These are phyloP conservation scores for Gossypium lobatum DNA, from an alignment of 441 rosid species.

Conservation along the genomic window DNA sequence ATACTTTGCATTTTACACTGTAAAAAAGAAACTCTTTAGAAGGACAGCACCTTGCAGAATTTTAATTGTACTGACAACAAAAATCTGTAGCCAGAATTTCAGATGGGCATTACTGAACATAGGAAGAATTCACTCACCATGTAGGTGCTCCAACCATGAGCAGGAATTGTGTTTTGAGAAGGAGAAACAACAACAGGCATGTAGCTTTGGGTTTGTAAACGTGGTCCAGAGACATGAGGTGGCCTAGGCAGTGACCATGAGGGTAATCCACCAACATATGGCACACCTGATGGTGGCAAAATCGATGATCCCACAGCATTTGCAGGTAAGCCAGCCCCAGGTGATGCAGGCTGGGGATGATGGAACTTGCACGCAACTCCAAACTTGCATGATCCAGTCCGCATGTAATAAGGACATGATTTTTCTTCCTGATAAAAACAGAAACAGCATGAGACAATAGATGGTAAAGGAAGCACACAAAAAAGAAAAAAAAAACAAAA, in stretches of 20 bases:
- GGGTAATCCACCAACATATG: conserved; percentile 45
- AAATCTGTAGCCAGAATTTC: background rate
- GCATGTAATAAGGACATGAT: conserved; percentile 68
- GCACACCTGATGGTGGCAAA: conserved; percentile 41
- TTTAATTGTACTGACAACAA: background rate
- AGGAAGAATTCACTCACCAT: conserved; percentile 35
- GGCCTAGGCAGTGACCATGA: conserved; percentile 51
- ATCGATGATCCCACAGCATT: conserved; percentile 36
- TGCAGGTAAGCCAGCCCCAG: conserved; percentile 29
- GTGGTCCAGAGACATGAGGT: conserved; percentile 47
- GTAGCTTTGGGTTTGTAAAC: conserved; percentile 43
- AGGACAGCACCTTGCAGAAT: background rate
- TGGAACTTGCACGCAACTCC: conserved; percentile 78
- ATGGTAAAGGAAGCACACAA: background rate
- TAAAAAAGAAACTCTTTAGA: background rate
- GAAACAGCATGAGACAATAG: background rate
- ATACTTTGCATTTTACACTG: background rate
- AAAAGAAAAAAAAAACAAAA: background rate
- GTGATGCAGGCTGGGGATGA: conserved; percentile 66
- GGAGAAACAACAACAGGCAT: conserved; percentile 63
- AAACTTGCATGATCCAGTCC: conserved; percentile 68
- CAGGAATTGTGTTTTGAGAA: conserved; percentile 46
- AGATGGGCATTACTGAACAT: background rate
- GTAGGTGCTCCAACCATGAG: conserved; percentile 64
- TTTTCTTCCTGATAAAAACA: conserved; percentile 49